Conservation (phyloP, 2,329 filamentous ascomycete genomes). For the Aphanocladium album region DNA sequence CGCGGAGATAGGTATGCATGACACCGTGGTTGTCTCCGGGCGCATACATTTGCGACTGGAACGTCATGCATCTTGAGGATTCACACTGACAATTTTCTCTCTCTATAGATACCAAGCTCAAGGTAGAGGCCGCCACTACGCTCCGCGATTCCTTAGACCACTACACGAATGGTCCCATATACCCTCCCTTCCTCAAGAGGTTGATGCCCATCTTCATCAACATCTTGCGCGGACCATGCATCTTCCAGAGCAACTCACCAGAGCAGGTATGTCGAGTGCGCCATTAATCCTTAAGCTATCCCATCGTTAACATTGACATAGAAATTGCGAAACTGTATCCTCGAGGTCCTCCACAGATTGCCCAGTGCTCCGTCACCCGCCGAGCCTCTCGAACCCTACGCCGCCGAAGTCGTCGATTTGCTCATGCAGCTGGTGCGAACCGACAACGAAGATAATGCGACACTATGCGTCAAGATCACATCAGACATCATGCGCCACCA, state of each 20-base stretch:
- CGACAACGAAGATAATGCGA: slow-evolving; percentile 98
- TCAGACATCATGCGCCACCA: slow-evolving; percentile 96
- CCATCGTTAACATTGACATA: slow-evolving; percentile 29
- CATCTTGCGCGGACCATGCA: slow-evolving; percentile 77
- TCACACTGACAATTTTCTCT: slow-evolving; percentile 3
- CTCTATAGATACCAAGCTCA: slow-evolving; percentile 67
- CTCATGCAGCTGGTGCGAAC: slow-evolving; percentile 82
- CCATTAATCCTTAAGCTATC: neutral
- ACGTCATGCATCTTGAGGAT: neutral
- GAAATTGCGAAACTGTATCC: slow-evolving; percentile 86
- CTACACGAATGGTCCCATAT: slow-evolving; percentile 73
- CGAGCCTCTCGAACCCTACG: slow-evolving; percentile 83
- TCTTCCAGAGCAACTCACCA: slow-evolving; percentile 83
- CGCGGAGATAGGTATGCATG: slow-evolving; percentile 46
- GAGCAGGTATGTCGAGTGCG: slow-evolving; percentile 64
- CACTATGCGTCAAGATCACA: slow-evolving; percentile 96
- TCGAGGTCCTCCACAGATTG: slow-evolving; percentile 90
- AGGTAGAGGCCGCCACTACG: slow-evolving; percentile 75
- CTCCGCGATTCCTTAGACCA: slow-evolving; percentile 89
- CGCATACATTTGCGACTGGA: neutral
- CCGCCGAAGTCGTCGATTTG: slow-evolving; percentile 81
- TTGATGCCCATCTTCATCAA: slow-evolving; percentile 85
- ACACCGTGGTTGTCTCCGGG: neutral
- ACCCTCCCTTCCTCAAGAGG: slow-evolving; percentile 75
- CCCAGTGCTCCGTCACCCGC: slow-evolving; percentile 63